Evolutionary conservation across 805 yeast species (phyloP).

Genomic region (Lachancea waltii): DNA sequence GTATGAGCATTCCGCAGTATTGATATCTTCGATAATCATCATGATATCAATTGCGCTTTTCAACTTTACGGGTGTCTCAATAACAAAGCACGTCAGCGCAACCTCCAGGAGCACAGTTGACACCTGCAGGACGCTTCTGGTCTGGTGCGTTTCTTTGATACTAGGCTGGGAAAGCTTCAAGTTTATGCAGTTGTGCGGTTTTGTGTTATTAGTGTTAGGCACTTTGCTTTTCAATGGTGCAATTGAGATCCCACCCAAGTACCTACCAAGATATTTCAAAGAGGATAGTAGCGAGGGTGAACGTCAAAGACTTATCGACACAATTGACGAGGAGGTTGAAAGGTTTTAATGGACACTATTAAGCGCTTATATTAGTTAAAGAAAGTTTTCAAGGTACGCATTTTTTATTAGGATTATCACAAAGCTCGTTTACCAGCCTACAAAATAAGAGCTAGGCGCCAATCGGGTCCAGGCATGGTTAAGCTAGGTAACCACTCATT

Average conservation of each 20-base stretch:
- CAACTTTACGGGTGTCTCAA: slow-evolving; percentile 66
- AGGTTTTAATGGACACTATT: slow-evolving; percentile 24
- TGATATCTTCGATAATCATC: slow-evolving; percentile 51
- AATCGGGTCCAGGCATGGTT: no score
- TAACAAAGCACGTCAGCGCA: slow-evolving; percentile 61
- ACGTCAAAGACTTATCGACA: slow-evolving; percentile 28
- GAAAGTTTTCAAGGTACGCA: background rate
- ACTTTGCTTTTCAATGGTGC: slow-evolving; percentile 71
- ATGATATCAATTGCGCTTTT: slow-evolving; percentile 68
- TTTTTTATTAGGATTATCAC: background rate
- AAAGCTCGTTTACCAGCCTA: no score
- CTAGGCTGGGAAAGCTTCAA: slow-evolving; percentile 74
- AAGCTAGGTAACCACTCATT: background rate
- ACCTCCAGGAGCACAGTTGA: slow-evolving; percentile 76
- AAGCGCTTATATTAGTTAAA: no score
- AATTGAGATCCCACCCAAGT: slow-evolving; percentile 41
- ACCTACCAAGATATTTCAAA: slow-evolving; percentile 42
- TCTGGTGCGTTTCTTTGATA: slow-evolving; percentile 63
- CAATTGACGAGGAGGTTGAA: slow-evolving; percentile 39
- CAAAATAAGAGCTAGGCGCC: no score
- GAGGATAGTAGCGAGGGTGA: slow-evolving; percentile 27
- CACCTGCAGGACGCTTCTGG: slow-evolving; percentile 65
- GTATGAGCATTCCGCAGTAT: slow-evolving; percentile 37
- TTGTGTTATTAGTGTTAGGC: slow-evolving; percentile 57
- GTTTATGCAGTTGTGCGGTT: slow-evolving; percentile 58